These are phyloP conservation scores for Balamuthia mandrillaris DNA, from an alignment of 208 protist species.

Conservation along the genomic window DNA sequence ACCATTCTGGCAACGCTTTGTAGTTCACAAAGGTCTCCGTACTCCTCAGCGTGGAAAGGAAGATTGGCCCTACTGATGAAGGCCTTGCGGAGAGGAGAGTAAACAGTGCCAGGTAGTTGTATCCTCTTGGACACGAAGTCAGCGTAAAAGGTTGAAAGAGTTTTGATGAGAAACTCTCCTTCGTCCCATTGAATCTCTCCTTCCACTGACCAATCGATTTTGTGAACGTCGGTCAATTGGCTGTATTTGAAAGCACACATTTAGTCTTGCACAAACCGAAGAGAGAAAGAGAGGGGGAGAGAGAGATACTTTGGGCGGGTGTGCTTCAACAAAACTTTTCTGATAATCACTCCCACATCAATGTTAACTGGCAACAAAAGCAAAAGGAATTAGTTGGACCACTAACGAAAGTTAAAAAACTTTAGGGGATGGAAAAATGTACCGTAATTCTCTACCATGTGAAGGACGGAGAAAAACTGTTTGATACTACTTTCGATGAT, in stretches of 20 bases:
- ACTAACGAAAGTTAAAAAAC: no score
- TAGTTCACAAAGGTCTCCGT: conserved; percentile 15
- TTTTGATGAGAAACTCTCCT: background rate
- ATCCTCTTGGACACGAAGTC: background rate
- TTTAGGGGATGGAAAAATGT: no score
- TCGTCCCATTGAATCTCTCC: background rate
- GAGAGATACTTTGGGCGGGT: background rate
- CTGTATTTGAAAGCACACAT: background rate
- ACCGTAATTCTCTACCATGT: conserved; percentile 14
- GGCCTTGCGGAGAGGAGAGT: background rate
- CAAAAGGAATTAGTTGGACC: background rate
- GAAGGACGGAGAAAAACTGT: background rate
- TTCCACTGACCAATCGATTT: background rate
- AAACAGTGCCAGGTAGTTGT: background rate
- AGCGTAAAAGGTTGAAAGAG: background rate
- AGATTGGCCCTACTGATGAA: background rate
- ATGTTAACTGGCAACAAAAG: background rate
- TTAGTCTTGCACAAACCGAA: background rate
- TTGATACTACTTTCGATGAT: background rate
- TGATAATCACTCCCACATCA: background rate
- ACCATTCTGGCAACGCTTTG: conserved; percentile 6
- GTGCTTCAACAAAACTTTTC: background rate
- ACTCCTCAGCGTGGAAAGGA: conserved; percentile 39
- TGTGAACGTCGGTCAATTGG: background rate
- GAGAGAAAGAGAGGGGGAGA: no score